Evolutionary conservation across 2,329 filamentous ascomycete species (phyloP), one percentile per base, ranked within the genome.

Genomic region (Sporothrix protearum): DNA sequence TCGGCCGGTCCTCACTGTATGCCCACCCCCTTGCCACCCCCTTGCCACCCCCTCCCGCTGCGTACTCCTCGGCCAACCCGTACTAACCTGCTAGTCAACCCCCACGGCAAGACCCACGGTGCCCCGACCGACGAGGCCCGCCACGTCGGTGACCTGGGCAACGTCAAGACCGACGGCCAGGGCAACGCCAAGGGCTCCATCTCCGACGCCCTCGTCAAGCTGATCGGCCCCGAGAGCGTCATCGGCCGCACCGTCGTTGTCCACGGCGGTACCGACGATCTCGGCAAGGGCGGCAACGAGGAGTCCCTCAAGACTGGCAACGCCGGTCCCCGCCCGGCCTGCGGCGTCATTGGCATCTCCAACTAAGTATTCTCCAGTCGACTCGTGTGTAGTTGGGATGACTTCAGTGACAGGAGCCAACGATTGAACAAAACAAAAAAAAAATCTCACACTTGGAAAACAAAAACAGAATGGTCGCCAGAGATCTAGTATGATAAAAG

Each of bases 221-320:
- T 99, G 83, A 97, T 99, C 80, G 96, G 96, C 76, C 92, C 94
- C 75, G 88, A 98, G 85, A 97, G 93, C 86, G 89, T 99, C 78
- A 90, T 99, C 78, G 96, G 96, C 83, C 94, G 96, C 80, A 98
- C 96, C 76, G 88, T 99, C 75, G 96, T 99, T 79, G 89, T 96
- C 79, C 96, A 99, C 86, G 90, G 86, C 77, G 96, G 96, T 81
- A 98, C 95, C 77, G 96, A 99, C 81, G 96, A 99, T 81, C 93
- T 99, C 76, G 96, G 96, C 83, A 92, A 92, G 87, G 94, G 94
- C 79, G 92, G 85, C 77, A 90, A 92, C 85, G 93, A 95, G 85
- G 94, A 98, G 87, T 97, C 93, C 79, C 93, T 96, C 87, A 97
- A 96, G 91, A 99, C 96, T 76, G 96, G 96, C 77, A 99, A 98